phyloP scores from a whole-genome alignment of 305 asterid genomes.

The Fraxinus xanthoxyloides region DNA sequence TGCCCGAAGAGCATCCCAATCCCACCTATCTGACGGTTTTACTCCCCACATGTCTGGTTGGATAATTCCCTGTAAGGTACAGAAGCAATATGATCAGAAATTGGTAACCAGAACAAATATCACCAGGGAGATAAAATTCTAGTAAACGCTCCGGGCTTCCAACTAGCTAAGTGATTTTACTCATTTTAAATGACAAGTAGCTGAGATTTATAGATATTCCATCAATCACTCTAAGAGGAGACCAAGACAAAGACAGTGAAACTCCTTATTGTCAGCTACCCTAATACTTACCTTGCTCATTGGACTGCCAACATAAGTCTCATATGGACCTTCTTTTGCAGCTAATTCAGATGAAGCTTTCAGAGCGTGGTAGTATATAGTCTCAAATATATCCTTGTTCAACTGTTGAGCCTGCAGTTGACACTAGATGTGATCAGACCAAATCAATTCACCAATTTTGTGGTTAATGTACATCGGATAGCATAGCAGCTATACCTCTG shows the following conservation, averaged over 20 bases:
- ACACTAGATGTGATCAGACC: constrained; percentile 8
- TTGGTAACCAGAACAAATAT: background rate
- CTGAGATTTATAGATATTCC: background rate
- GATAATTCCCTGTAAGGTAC: constrained; percentile 57
- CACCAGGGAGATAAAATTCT: background rate
- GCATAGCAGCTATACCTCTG: constrained; percentile 47
- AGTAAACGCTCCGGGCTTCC: background rate
- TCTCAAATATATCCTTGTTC: constrained; percentile 91
- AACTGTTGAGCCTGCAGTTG: constrained; percentile 80
- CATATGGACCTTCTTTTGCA: constrained; percentile 69
- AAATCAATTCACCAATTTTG: background rate
- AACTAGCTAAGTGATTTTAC: background rate
- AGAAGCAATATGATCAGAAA: background rate
- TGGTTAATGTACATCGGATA: background rate
- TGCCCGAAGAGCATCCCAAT: constrained; percentile 74
- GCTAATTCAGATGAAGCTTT: constrained; percentile 86
- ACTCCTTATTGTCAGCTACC: background rate
- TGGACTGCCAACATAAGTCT: constrained; percentile 77
- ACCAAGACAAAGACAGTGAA: background rate
- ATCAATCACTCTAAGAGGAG: background rate
- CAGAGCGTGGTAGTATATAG: constrained; percentile 83
- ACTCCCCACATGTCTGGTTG: constrained; percentile 99
- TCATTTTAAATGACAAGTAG: background rate
- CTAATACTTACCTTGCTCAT: constrained; percentile 67
- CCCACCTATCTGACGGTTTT: constrained; percentile 76